Evolutionary conservation across 768 basidiomycete species (phyloP).

Genomic region (Strobilomyces confusus): DNA sequence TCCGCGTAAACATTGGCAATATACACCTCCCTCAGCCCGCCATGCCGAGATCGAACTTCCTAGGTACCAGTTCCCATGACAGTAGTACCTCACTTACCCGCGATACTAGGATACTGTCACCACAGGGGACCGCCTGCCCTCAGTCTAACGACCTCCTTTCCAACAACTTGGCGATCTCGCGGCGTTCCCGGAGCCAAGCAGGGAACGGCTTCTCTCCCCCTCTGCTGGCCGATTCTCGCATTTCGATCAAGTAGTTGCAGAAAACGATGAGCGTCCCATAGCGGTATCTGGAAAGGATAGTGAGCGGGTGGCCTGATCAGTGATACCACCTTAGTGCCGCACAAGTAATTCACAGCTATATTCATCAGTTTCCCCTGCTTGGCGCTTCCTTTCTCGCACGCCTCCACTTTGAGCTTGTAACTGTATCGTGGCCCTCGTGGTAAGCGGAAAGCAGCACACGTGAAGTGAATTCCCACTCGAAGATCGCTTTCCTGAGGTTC

Average conservation of each 20-base stretch:
- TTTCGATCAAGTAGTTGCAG: slow-evolving; percentile 90
- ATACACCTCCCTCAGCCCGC: too few relatives aligned
- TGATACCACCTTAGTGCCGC: slow-evolving; percentile 22
- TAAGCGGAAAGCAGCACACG: neutral
- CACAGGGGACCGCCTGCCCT: slow-evolving; percentile 1
- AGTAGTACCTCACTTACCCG: neutral
- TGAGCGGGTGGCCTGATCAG: slow-evolving; percentile 7
- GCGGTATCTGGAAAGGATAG: slow-evolving; percentile 51
- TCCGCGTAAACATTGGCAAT: too few relatives aligned
- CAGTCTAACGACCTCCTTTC: slow-evolving; percentile 67
- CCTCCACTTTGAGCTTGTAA: slow-evolving; percentile 87
- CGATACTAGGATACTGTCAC: neutral
- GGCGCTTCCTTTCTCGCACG: slow-evolving; percentile 69
- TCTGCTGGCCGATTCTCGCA: slow-evolving; percentile 37
- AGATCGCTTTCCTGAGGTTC: slow-evolving; percentile 92
- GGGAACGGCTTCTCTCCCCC: slow-evolving; percentile 57
- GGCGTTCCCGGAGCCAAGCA: slow-evolving; percentile 74
- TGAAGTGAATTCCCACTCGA: slow-evolving; percentile 59
- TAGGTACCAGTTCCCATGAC: slow-evolving; percentile 4
- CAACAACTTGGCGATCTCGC: slow-evolving; percentile 79
- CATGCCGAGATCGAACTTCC: neutral
- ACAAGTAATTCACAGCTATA: slow-evolving; percentile 88
- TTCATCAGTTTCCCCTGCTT: slow-evolving; percentile 75
- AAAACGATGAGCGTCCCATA: slow-evolving; percentile 93
- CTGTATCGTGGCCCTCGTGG: slow-evolving; percentile 37